A percentile compares a stretch with the other conserved stretches of the same genome.
Conservation (phyloP, 2,329 filamentous ascomycete genomes). For the Neofusicoccum umdonicola region DNA sequence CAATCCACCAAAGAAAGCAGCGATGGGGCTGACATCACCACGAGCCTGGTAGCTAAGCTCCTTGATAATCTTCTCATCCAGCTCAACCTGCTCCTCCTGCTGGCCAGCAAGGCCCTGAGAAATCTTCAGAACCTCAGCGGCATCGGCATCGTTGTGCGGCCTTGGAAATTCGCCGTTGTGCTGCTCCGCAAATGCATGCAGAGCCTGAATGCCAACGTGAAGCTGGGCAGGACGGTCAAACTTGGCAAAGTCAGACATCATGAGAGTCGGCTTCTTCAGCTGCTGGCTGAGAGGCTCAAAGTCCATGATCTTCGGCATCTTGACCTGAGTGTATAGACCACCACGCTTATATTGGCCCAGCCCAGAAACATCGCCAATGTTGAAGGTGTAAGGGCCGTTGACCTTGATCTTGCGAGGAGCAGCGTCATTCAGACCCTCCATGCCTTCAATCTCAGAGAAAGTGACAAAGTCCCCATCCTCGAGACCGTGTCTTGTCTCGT, state of each 20-base stretch:
- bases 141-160: slow-evolving; percentile 82
- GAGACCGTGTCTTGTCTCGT: slow-evolving; percentile 91
- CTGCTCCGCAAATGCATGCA: slow-evolving; percentile 77
- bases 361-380: slow-evolving; percentile 86
- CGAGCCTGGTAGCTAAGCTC: slow-evolving; percentile 93
- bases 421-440: slow-evolving; percentile 80
- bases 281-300: slow-evolving; percentile 80
- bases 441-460: slow-evolving; percentile 87
- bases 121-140: slow-evolving; percentile 70
- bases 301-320: slow-evolving; percentile 92
- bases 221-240: slow-evolving; percentile 92
- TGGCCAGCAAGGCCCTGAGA: slow-evolving; percentile 69
- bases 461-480: slow-evolving; percentile 97
- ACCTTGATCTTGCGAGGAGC: slow-evolving; percentile 89
- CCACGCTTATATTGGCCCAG: slow-evolving; percentile 85
- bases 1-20: slow-evolving; percentile 91
- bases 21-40: slow-evolving; percentile 88
- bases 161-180: slow-evolving; percentile 72
- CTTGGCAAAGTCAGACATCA: slow-evolving; percentile 95
- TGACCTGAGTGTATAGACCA: slow-evolving; percentile 91
- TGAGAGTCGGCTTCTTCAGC: slow-evolving; percentile 80
- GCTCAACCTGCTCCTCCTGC: slow-evolving; percentile 69
- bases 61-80: slow-evolving; percentile 88
- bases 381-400: slow-evolving; percentile 94
- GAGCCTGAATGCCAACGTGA: slow-evolving; percentile 86